Base-by-base conservation (phyloP, 352 stramenopile genomes). In the Pelagophyceae sp. region DNA sequence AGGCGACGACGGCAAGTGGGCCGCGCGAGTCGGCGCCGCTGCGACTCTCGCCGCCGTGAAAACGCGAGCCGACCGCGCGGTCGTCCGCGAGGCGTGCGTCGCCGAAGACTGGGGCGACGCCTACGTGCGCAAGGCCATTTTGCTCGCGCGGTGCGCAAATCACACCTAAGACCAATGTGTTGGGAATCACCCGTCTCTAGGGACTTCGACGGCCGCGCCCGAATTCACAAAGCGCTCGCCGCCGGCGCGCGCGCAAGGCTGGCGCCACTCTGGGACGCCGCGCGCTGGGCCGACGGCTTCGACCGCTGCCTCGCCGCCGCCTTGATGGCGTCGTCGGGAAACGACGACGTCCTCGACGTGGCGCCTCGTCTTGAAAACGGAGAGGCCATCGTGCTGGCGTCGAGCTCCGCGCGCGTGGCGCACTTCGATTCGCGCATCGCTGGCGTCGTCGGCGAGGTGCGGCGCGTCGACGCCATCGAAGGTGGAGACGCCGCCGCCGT, bases 261-360 rank as follows among this genome's bases (percentile, higher is more conserved):
- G 23, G 58, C 67, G 67, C 67, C 67, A 19, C 67, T 74, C 33
- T 74, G 33, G 35, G 23, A n/a, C 35, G 67, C 33, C 2, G 2
- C 17, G n/a, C 19, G 67, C 17, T 74, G 67, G 67, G 67, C 67
- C 17, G 35, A 74, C 33, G 67, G 67, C 31, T 74, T 74, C 38
- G 33, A 54, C 25, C 33, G 67, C 11, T 20, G 17, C 3, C 27
- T 74, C 35, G 27, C 33, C 33, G n/a, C 33, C 17, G 38, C 38
- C 2, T 5, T 38, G 3, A 54, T n/a, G 45, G 45, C 45, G 23
- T 54, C 45, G 23, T 54, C 45, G 23, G 11, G 11, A 54, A 54
- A 11, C 23, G 45, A 54, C 23, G 45, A 54, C 29, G 61, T 33
- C 33, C 11, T 74, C 67, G 67, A 74, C 33, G 35, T 74, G 35